These are phyloP conservation scores for Sclerotinia spermophila DNA, from an alignment of 2,329 filamentous ascomycete species.

Conservation along the genomic window DNA sequence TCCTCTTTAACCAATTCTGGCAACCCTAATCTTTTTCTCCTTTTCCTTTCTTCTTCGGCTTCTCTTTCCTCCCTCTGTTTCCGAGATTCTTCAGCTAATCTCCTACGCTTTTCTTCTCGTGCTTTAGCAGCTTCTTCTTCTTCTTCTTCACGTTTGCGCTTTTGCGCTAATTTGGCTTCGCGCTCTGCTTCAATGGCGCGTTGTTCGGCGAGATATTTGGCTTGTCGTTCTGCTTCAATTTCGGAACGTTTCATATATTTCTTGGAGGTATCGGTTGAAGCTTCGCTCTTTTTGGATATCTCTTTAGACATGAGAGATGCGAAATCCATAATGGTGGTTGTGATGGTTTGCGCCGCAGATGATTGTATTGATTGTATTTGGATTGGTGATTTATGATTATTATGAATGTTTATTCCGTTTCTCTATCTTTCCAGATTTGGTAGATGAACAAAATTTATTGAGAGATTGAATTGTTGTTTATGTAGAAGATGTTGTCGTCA, in stretches of 20 bases:
- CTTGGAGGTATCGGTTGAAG: conserved; percentile 44
- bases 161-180: conserved; percentile 64
- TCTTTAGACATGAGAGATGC: conserved; percentile 89
- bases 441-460: neutral
- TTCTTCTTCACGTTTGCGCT: conserved; percentile 88
- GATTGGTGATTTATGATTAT: neutral
- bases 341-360: neutral
- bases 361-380: neutral
- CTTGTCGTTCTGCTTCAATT: conserved; percentile 75
- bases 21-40: conserved; percentile 74
- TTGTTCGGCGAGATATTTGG: conserved; percentile 79
- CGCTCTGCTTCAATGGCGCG: conserved; percentile 68
- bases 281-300: conserved; percentile 73
- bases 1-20: conserved; percentile 62
- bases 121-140: conserved; percentile 64
- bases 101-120: conserved; percentile 77
- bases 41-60: conserved; percentile 65
- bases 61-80: conserved; percentile 68
- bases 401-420: neutral
- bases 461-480: neutral
- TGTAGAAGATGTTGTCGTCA: neutral
- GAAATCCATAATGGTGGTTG: conserved; percentile 74
- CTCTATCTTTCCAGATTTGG: neutral
- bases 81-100: conserved; percentile 76
- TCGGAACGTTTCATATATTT: conserved; percentile 88